Evolutionary conservation across 148 eudicot genomes (phyloP).

Genomic region (Dysphania ambrosioides): DNA sequence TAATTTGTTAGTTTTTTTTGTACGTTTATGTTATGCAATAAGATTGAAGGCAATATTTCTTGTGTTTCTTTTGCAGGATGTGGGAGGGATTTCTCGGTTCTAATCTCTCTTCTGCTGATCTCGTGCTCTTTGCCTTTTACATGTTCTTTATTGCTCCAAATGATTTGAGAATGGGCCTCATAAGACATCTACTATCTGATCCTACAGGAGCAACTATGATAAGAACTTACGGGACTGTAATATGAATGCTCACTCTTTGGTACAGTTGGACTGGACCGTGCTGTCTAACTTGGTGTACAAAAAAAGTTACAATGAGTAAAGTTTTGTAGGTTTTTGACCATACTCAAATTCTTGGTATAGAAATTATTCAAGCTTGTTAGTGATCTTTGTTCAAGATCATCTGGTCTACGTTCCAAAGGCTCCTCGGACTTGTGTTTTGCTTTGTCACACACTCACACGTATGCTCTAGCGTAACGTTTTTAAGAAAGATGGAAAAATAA

Average conservation of each 20-base stretch:
- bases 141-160: conserved; percentile 92
- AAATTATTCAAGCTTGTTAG: neutral
- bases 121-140: conserved; percentile 71
- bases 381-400: neutral
- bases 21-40: neutral
- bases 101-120: conserved; percentile 75
- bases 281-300: neutral
- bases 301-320: neutral
- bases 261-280: neutral
- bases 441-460: too few relatives aligned
- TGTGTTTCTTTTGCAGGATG: conserved; percentile 61
- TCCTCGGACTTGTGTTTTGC: neutral
- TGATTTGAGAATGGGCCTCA: conserved; percentile 69
- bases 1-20: too few relatives aligned
- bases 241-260: conserved; percentile 7
- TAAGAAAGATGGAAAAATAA: too few relatives aligned
- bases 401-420: neutral
- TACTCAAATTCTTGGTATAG: neutral
- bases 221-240: conserved; percentile 60
- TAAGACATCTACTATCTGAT: conserved; percentile 81
- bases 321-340: neutral
- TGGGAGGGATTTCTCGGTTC: conserved; percentile 93
- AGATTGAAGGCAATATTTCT: neutral
- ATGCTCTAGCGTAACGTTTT: too few relatives aligned
- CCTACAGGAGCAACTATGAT: conserved; percentile 84